Percentiles rank a stretch among this genome's conserved stretches.
Conservation (phyloP, 164 flowering plant species). For the Magnolia officinalis region DNA sequence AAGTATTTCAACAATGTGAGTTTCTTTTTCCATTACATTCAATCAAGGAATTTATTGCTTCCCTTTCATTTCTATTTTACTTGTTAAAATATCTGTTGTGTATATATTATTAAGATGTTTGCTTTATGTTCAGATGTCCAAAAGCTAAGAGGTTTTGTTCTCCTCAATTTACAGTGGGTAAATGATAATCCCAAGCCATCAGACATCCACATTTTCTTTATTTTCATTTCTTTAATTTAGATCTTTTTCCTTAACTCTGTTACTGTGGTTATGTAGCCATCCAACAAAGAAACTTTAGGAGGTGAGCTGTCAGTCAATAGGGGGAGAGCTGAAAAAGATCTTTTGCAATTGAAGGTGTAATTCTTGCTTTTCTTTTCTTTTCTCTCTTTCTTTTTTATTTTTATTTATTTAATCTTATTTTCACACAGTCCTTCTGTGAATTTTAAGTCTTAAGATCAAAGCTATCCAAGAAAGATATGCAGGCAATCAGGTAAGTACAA, state of each 20-base stretch:
- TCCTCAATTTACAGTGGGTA: not conserved
- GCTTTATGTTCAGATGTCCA: no score
- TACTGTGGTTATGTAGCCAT: not conserved
- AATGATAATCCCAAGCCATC: not conserved
- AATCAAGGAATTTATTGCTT: no score
- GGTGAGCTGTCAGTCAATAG: slow-evolving; percentile 85
- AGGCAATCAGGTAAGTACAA: slow-evolving; percentile 74
- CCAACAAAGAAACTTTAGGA: slow-evolving; percentile 81
- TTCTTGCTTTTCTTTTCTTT: not conserved
- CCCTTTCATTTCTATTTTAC: no score
- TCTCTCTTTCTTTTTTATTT: not conserved
- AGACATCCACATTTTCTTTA: not conserved
- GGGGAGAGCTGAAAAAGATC: slow-evolving; percentile 75
- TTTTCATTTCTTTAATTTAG: not conserved
- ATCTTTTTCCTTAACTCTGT: not conserved
- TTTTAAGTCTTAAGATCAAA: slow-evolving; percentile 63
- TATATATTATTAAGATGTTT: no score
- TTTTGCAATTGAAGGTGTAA: slow-evolving; percentile 64
- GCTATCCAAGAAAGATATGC: slow-evolving; percentile 95
- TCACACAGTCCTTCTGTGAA: not conserved
- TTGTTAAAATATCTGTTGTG: no score
- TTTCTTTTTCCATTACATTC: not conserved
- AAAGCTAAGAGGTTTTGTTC: not conserved
- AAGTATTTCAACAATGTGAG: slow-evolving; percentile 47
- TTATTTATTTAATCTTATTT: not conserved